Base-by-base conservation (phyloP, 768 basidiomycete species). In the Ephemerocybe angulata region DNA sequence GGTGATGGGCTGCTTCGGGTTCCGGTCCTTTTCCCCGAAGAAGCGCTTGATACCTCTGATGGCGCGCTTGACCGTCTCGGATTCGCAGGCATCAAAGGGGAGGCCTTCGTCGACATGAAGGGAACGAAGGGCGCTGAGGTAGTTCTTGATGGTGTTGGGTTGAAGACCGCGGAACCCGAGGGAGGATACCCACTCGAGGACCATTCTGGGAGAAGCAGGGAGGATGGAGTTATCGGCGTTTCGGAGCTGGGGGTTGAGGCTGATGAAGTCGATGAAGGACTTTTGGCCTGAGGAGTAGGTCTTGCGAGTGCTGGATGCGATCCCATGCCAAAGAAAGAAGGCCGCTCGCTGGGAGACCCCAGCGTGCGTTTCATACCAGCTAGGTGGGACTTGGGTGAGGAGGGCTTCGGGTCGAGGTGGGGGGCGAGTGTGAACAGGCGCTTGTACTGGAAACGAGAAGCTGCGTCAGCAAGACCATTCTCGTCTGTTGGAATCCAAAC, bases 11-110 rank as follows among this genome's bases (percentile, higher is more conserved):
- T 55, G 62, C 53, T 60, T 60, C 21, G 59, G 69, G 10, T 63
- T 63, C 3, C 62, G 63, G 3, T 56, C 59, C 3, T 49, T 29
- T n/a, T 67, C 62, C 2, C 72, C 68, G 50, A 66, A 60, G 31
- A 62, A 63, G 3, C 58, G 60, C 56, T 72, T 72, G 56, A 71
- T 71, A 7, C 72, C 70, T 0, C 69, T 56, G 42, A 73, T 58
- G 30, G 72, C 53, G 0, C 65, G 59, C 27, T 65, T 64, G 15
- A 71, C 51, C 1, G 61, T 60, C 1, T 63, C 61, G n/a, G 70
- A 69, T 29, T 69, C 33, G 17, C 62, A 63, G 1, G 62, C 60
- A 0, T 46, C 28, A 24, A 64, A 65, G 24, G 67, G 58, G n/a
- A 70, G 62, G 27, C 63, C 68, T 4, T 58, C 50, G 28, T 74